Evolutionary conservation across 2,329 filamentous ascomycete genomes (phyloP), one percentile per base, ranked within the genome.

Genomic region (Fusarium humuli): DNA sequence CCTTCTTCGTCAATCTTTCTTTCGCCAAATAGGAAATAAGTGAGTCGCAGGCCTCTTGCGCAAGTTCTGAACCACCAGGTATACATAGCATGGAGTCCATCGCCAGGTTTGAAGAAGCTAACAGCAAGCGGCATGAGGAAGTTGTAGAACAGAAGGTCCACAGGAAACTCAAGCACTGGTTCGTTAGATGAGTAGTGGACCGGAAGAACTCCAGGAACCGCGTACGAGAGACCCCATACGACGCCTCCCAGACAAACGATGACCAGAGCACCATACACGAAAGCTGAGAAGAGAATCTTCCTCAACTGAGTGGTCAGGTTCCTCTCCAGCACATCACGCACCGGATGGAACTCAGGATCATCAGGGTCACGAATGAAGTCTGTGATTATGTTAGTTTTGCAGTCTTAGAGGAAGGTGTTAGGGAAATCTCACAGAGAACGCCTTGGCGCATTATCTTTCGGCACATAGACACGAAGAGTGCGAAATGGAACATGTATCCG

Each of bases 401-500:
- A 22, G 16, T 14, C 5, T 46, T 18, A 3, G 23, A 16, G 16
- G 12, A 49, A n/a, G 7, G 34, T 7, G 7, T 25, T 3, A 9
- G 25, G 25, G 18, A 4, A n/a, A 46, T 86, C 91, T 87, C 84
- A 93, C 91, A 98, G 63, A 99, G 85, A 42, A 99, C 96, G 54
- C 96, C 96, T 72, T 90, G 94, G 69, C 96, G 91, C 91, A 99
- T 93, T 63, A 98, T 97, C 83, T 97, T 98, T 68, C 96, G 91
- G 81, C 96, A 99, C 94, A 99, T 98, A 60, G 94, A 97, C 20
- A 99, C 96, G 78, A 99, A 99, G 5, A 99, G 87, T 7, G 96
- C 96, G 78, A 99, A 99, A 79, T 99, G 96, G 82, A 99, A 99
- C 97, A 99, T 99, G 81, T 99, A 99, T 69, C 94, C 97, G 6